Evolutionary conservation across 2,329 filamentous ascomycete species (phyloP).

Genomic region (Fusarium tupiense): DNA sequence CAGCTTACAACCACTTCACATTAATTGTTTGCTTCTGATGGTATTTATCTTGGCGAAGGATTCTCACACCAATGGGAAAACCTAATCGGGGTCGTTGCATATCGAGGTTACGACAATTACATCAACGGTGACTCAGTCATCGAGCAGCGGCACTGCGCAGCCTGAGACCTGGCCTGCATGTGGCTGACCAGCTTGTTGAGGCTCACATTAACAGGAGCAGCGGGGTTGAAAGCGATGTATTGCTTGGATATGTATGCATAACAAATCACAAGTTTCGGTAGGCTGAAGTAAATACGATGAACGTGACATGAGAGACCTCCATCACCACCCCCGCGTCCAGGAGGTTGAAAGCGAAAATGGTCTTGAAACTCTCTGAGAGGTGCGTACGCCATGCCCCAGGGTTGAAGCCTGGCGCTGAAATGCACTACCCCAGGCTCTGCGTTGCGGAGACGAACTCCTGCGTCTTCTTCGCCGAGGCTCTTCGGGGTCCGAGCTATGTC

Average conservation of each 20-base stretch:
- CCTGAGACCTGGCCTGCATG: neutral
- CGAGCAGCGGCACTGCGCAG: neutral
- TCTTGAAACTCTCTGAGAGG: neutral
- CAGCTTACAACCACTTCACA: fast-evolving
- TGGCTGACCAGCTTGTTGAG: neutral
- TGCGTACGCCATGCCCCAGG: neutral
- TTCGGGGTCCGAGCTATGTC: neutral
- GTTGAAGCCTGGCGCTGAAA: neutral
- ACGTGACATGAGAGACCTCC: neutral
- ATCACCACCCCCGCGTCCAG: neutral
- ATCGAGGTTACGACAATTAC: too few species aligned
- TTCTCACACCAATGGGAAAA: fast-evolving
- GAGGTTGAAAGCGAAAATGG: neutral
- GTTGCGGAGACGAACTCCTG: neutral
- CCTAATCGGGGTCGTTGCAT: too few species aligned
- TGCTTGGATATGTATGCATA: neutral
- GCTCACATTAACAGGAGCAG: fast-evolving
- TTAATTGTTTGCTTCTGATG: neutral
- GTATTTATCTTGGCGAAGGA: fast-evolving
- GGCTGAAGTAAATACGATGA: neutral
- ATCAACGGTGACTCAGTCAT: too few species aligned
- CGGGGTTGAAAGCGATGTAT: neutral
- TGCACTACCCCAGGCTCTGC: neutral
- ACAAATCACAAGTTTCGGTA: neutral
- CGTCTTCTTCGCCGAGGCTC: neutral